These are phyloP conservation scores for Parietichytrium sp. DNA, from an alignment of 108 stramenopile species.

Conservation along the genomic window DNA sequence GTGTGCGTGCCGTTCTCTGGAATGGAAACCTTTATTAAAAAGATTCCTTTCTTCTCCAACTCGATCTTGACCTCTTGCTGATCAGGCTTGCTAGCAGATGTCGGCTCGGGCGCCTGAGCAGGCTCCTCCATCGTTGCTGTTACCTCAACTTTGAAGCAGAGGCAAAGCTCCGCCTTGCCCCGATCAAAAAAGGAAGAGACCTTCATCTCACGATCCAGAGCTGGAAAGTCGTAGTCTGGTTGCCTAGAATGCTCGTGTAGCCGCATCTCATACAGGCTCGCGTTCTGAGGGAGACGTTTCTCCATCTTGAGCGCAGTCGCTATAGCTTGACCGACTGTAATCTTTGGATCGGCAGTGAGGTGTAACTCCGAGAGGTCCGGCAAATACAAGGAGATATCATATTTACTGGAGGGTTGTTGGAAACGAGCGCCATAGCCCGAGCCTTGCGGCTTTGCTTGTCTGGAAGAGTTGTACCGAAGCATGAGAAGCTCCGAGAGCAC, in stretches of 20 bases:
- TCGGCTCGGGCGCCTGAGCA: not conserved
- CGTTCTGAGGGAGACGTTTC: constrained; percentile 25
- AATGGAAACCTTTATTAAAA: not conserved
- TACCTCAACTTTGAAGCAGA: not conserved
- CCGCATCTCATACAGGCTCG: constrained; percentile 42
- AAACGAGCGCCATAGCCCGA: no score
- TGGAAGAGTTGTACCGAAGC: no score
- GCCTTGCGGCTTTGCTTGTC: no score
- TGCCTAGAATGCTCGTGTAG: constrained; percentile 45
- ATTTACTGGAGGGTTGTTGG: no score
- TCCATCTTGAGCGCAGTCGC: no score
- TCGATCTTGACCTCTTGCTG: not conserved
- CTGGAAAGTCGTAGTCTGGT: constrained; percentile 51
- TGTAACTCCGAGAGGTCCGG: no score
- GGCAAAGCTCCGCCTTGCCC: constrained; percentile 7
- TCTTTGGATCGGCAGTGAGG: no score
- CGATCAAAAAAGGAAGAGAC: not conserved
- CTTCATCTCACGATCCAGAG: constrained; percentile 30
- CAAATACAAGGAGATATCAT: no score
- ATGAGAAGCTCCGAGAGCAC: no score
- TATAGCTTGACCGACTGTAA: no score
- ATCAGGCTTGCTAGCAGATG: not conserved
- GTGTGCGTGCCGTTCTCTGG: constrained; percentile 6
- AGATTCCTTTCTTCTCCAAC: not conserved
- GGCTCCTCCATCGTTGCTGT: not conserved